phyloP scores from a whole-genome alignment of 768 basidiomycete species.

The Crepidotus variabilis region DNA sequence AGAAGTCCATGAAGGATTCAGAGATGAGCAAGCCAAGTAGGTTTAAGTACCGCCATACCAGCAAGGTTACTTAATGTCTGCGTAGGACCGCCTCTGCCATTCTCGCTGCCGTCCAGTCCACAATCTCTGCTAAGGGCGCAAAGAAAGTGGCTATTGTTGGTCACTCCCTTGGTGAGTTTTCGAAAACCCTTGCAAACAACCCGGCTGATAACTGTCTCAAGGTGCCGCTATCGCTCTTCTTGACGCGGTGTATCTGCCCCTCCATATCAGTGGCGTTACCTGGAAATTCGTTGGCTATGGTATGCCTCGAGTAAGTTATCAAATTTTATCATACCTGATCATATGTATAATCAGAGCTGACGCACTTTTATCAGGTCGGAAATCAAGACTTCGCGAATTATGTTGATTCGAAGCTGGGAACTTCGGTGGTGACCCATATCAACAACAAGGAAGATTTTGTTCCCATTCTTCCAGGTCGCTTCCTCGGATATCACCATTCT shows the following conservation, averaged over 20 bases:
- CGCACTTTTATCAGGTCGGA: conserved; percentile 30
- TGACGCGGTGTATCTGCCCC: conserved; percentile 51
- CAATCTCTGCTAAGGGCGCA: conserved; percentile 31
- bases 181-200: neutral
- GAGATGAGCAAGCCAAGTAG: conserved; percentile 31
- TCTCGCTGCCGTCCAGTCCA: conserved; percentile 37
- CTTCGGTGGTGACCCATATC: conserved; percentile 45
- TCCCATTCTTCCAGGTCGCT: conserved; percentile 37
- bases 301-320: conserved; percentile 34
- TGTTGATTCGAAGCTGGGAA: conserved; percentile 40
- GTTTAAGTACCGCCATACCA: neutral
- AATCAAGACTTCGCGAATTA: conserved; percentile 62
- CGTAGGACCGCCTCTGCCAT: conserved; percentile 39
- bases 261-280: conserved; percentile 39
- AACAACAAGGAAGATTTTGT: conserved; percentile 52
- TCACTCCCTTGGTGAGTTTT: conserved; percentile 36
- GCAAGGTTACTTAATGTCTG: neutral
- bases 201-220: neutral
- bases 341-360: too few relatives aligned
- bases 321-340: conserved; percentile 18
- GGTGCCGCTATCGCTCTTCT: conserved; percentile 55
- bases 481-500: conserved; percentile 42
- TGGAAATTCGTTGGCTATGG: conserved; percentile 37
- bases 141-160: conserved; percentile 42
- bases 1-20: conserved; percentile 41